Conservation (phyloP, 495 filamentous ascomycete genomes). For the Ramalina intermedia region DNA sequence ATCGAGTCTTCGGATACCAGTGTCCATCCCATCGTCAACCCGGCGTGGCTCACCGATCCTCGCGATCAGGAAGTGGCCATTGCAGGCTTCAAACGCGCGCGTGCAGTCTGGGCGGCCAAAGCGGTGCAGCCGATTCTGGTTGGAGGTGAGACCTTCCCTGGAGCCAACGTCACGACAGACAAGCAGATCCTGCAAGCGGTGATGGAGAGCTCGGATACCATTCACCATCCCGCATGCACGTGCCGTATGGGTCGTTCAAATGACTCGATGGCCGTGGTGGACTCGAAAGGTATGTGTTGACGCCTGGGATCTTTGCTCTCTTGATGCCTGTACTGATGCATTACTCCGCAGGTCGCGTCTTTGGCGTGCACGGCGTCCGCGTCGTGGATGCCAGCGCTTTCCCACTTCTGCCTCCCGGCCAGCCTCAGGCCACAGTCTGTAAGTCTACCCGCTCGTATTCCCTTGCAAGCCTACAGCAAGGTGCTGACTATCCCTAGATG, state of each 20-base stretch:
- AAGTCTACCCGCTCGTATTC: background rate
- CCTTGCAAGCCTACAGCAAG: background rate
- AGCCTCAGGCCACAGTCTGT: background rate
- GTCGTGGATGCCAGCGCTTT: background rate
- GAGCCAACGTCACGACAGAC: background rate
- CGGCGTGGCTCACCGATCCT: constrained; percentile 31
- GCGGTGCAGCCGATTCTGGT: constrained; percentile 11
- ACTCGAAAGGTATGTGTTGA: background rate
- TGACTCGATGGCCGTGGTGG: background rate
- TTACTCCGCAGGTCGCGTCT: background rate
- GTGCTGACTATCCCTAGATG: background rate
- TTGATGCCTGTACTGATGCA: too few relatives aligned
- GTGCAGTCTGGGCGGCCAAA: constrained; percentile 10
- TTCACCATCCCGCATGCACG: background rate
- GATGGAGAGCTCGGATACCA: background rate
- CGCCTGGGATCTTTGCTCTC: too few relatives aligned
- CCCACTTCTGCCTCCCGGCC: background rate
- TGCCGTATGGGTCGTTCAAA: background rate
- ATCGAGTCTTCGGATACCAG: constrained; percentile 28
- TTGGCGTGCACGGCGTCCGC: background rate
- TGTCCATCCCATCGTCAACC: constrained; percentile 38
- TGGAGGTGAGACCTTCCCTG: background rate
- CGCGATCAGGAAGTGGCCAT: constrained; percentile 6
- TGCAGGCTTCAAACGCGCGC: background rate
- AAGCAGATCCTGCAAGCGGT: background rate